These are phyloP conservation scores for Musa schizocarpa DNA, from an alignment of 176 grass and related monocot genomes.

Conservation along the genomic window DNA sequence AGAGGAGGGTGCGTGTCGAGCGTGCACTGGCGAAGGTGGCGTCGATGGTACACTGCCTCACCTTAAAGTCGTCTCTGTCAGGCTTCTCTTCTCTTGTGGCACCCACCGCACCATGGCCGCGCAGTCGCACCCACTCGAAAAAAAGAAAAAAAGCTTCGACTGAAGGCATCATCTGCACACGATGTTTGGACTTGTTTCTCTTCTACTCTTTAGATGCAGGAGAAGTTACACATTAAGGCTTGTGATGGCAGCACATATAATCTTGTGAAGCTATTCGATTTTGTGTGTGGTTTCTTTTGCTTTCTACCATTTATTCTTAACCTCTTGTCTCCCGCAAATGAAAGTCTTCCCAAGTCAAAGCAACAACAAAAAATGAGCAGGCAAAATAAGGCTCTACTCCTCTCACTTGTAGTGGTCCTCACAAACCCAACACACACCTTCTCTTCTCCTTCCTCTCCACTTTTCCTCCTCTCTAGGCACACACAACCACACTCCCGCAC, in stretches of 20 bases:
- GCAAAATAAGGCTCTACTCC: neutral
- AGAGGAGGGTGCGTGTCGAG: neutral
- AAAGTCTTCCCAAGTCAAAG: neutral
- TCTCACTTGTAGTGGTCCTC: neutral
- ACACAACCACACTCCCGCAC: neutral
- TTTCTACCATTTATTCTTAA: neutral
- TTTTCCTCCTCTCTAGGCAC: neutral
- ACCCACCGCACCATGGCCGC: neutral
- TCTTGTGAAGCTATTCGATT: too few relatives aligned
- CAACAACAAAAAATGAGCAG: neutral
- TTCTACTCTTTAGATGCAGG: too few relatives aligned
- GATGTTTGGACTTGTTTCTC: too few relatives aligned
- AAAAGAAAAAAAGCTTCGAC: neutral
- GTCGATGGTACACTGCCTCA: neutral
- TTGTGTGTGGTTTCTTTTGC: neutral
- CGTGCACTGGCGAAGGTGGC: neutral
- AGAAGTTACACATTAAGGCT: too few relatives aligned
- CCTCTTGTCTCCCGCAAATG: neutral
- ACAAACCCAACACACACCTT: neutral
- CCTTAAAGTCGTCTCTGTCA: neutral
- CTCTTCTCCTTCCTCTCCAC: conserved; percentile 1
- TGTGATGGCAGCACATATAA: too few relatives aligned
- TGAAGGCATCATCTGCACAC: too few relatives aligned
- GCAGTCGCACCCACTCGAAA: neutral
- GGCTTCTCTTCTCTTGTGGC: neutral